phyloP scores from a whole-genome alignment of 2,329 filamentous ascomycete genomes.

The Ophiobolus disseminans region DNA sequence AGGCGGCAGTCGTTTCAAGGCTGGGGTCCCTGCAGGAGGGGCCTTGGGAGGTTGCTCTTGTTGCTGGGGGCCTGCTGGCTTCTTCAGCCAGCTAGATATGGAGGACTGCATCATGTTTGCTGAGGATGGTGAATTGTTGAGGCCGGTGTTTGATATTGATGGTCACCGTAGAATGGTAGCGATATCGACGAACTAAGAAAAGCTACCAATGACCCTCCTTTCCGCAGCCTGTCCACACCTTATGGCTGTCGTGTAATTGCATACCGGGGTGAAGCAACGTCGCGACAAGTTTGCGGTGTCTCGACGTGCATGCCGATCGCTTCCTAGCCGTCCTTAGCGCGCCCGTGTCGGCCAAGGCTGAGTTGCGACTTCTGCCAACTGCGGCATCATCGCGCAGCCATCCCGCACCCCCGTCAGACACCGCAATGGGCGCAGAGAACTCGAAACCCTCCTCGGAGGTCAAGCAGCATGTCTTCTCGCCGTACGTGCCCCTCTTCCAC shows the following conservation, averaged over 20 bases:
- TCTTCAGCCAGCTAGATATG: conserved; percentile 56
- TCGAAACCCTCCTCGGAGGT: conserved; percentile 64
- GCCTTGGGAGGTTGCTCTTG: conserved; percentile 12
- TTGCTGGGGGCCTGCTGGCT: conserved; percentile 47
- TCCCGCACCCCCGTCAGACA: conserved; percentile 26
- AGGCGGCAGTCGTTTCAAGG: conserved; percentile 21
- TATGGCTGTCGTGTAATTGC: conserved; percentile 10
- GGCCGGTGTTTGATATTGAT: no score
- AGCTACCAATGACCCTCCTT: background rate
- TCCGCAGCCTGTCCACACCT: background rate
- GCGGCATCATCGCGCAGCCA: conserved; percentile 36
- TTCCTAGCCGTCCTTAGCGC: conserved; percentile 23
- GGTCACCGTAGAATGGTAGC: background rate
- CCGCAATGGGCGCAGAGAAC: conserved; percentile 66
- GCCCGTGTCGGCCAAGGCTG: conserved; percentile 34
- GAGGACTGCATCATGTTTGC: conserved; percentile 55
- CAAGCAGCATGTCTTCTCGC: conserved; percentile 67
- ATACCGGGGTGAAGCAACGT: conserved; percentile 17
- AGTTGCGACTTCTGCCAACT: conserved; percentile 39
- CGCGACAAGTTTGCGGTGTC: conserved; percentile 21
- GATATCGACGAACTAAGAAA: background rate
- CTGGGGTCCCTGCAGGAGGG: conserved; percentile 7
- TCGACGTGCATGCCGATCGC: conserved; percentile 27
- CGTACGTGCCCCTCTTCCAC: conserved; percentile 53
- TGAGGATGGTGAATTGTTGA: background rate